Evolutionary conservation across 2,329 filamentous ascomycete species (phyloP).

Genomic region (Xylariaceae sp.): DNA sequence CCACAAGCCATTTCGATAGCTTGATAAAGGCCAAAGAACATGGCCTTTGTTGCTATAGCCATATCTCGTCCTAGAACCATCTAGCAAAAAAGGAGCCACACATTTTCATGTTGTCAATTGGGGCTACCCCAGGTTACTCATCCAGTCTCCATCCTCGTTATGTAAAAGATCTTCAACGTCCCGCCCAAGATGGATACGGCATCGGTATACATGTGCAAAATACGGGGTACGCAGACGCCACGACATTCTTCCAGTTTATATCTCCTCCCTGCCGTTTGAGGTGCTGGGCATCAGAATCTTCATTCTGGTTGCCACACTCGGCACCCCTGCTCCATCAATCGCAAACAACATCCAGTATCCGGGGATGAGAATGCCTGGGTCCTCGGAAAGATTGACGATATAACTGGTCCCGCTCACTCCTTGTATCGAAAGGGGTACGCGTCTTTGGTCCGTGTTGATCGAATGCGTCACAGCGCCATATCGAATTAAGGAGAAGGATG

Average conservation of each 20-base stretch:
- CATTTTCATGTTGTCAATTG: background rate
- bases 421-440: slow-evolving; percentile 35
- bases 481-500: slow-evolving; percentile 40
- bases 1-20: background rate
- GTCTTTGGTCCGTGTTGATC: slow-evolving; percentile 49
- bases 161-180: too few species aligned
- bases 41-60: background rate
- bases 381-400: slow-evolving; percentile 36
- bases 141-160: too few species aligned
- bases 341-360: slow-evolving; percentile 47
- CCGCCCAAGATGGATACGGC: too few species aligned
- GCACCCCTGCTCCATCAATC: slow-evolving; percentile 37
- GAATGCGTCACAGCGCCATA: slow-evolving; percentile 43
- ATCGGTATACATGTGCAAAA: background rate
- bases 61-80: too few species aligned
- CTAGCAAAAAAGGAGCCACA: too few species aligned
- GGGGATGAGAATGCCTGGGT: slow-evolving; percentile 41
- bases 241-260: background rate
- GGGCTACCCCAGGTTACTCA: background rate
- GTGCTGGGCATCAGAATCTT: slow-evolving; percentile 20
- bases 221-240: background rate
- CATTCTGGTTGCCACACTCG: slow-evolving; percentile 39
- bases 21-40: background rate
- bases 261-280: background rate
- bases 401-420: slow-evolving; percentile 29